A percentile compares a stretch with the other conserved stretches of the same genome.
Conservation (phyloP, 352 stramenopile species). For the Phytopythium chamaehyphon region DNA sequence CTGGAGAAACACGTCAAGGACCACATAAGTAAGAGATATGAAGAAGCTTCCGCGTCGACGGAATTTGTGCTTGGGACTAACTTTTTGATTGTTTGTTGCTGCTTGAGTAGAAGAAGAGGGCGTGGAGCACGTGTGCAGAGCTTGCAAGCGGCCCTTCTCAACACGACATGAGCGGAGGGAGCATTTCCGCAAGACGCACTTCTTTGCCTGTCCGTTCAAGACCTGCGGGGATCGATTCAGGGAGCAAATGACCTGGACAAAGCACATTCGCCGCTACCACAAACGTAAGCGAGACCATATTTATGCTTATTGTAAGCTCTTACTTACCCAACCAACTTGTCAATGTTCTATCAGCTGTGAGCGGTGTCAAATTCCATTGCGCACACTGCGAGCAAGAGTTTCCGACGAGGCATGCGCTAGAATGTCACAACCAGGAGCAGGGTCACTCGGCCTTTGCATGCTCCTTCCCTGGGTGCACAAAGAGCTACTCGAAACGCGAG, state of each 20-base stretch:
- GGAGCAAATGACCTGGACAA: slow-evolving; percentile 7
- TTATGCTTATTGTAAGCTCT: background rate
- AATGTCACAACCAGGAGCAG: slow-evolving; percentile 12
- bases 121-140: slow-evolving; percentile 2
- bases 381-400: slow-evolving; percentile 9
- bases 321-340: no score
- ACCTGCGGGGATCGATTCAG: slow-evolving; percentile 13
- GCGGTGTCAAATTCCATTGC: slow-evolving; percentile 1
- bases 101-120: background rate
- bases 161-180: background rate
- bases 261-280: slow-evolving; percentile 12
- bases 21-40: slow-evolving; percentile 16
- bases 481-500: slow-evolving; percentile 61
- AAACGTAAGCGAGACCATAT: slow-evolving; percentile 1
- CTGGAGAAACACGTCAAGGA: slow-evolving; percentile 14
- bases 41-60: background rate
- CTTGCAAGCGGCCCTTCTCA: background rate
- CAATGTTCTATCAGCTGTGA: background rate
- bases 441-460: slow-evolving; percentile 37
- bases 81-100: background rate
- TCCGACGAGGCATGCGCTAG: slow-evolving; percentile 24
- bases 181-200: background rate
- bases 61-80: background rate
- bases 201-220: slow-evolving; percentile 7
- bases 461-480: slow-evolving; percentile 29